Conservation (phyloP, 2,329 filamentous ascomycete species). For the Paraphoma sp. region DNA sequence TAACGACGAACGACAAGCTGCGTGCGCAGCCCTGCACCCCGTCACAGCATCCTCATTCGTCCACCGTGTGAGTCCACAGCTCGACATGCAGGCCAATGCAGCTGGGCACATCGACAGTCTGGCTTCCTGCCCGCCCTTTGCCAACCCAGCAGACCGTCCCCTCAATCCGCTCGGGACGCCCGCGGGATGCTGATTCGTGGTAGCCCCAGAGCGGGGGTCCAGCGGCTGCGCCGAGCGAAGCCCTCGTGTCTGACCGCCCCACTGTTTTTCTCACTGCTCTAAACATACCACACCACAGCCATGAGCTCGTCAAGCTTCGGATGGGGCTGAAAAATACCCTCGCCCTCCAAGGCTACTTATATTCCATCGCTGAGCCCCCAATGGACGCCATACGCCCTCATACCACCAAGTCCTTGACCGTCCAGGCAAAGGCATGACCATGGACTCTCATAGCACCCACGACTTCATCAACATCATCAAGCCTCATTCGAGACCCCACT, state of each 20-base stretch:
- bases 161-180: conserved; percentile 21
- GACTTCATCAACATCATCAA: conserved; percentile 46
- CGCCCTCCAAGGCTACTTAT: conserved; percentile 28
- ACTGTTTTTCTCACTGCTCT: conserved; percentile 42
- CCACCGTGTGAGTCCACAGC: conserved; percentile 15
- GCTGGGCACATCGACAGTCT: conserved; percentile 22
- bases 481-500: conserved; percentile 44
- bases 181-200: conserved; percentile 32
- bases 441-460: conserved; percentile 46
- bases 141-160: conserved; percentile 9
- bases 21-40: conserved; percentile 10
- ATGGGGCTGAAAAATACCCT: conserved; percentile 39
- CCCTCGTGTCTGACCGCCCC: conserved; percentile 41
- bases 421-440: conserved; percentile 29
- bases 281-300: conserved; percentile 37
- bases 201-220: conserved; percentile 29
- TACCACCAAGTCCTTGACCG: conserved; percentile 22
- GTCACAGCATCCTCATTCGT: conserved; percentile 17
- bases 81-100: conserved; percentile 22
- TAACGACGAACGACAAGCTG: conserved; percentile 21
- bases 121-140: conserved; percentile 34
- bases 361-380: conserved; percentile 28
- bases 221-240: conserved; percentile 40
- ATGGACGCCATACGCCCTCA: conserved; percentile 33
- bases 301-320: conserved; percentile 31